These are phyloP conservation scores for Akanthomyces uredinophilus DNA, from an alignment of 2,329 filamentous ascomycete genomes.

Conservation along the genomic window DNA sequence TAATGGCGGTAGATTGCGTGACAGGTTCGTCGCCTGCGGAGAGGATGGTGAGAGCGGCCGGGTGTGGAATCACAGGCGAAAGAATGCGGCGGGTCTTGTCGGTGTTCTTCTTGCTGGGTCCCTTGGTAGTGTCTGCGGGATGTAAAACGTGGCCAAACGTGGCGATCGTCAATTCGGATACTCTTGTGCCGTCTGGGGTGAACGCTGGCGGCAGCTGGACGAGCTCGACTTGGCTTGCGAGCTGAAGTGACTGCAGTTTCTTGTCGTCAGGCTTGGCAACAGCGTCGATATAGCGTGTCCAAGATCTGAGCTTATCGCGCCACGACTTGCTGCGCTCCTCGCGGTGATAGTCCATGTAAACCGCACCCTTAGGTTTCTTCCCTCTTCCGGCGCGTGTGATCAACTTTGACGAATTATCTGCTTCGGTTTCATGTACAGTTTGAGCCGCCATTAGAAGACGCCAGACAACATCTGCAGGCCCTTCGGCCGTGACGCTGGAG, in stretches of 20 bases:
- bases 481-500: conserved; percentile 29
- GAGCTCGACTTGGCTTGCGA: background rate
- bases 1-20: conserved; percentile 29
- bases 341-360: conserved; percentile 24
- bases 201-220: background rate
- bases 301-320: conserved; percentile 29
- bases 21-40: conserved; percentile 25
- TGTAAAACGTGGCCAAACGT: conserved; percentile 50
- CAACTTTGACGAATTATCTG: conserved; percentile 19
- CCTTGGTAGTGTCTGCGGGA: conserved; percentile 16
- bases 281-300: conserved; percentile 26
- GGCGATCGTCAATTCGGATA: conserved; percentile 19
- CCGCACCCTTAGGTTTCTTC: conserved; percentile 6
- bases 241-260: background rate
- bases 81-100: conserved; percentile 32
- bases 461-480: conserved; percentile 38
- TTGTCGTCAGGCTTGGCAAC: conserved; percentile 10
- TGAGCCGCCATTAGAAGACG: conserved; percentile 37
- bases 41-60: conserved; percentile 37
- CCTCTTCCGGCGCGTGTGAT: conserved; percentile 17
- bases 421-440: background rate
- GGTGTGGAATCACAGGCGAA: conserved; percentile 42
- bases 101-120: background rate
- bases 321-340: conserved; percentile 30
- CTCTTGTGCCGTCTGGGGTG: background rate